A percentile compares a stretch with the other conserved stretches of the same genome.
Evolutionary conservation across 2,329 filamentous ascomycete species (phyloP).

Genomic region (Aspergillus ochraceoroseus): DNA sequence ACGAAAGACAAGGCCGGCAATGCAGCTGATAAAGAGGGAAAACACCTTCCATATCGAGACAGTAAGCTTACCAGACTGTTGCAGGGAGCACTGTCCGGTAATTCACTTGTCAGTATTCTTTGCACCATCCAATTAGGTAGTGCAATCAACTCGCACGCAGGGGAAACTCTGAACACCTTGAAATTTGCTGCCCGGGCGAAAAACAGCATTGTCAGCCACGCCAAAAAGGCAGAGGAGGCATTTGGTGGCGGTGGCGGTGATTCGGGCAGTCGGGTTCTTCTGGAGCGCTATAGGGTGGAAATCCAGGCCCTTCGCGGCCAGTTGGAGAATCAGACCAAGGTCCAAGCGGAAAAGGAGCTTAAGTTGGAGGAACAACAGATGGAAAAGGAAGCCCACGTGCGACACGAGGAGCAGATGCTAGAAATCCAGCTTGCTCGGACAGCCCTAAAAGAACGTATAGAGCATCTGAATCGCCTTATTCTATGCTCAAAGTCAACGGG

Average conservation of each 20-base stretch:
- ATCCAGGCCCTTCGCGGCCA: slow-evolving; percentile 76
- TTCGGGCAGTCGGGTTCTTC: slow-evolving; percentile 74
- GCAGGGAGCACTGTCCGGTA: slow-evolving; percentile 86
- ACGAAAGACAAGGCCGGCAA: slow-evolving; percentile 77
- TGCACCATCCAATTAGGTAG: slow-evolving; percentile 93
- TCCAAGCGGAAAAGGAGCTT: slow-evolving; percentile 56
- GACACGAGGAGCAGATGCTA: slow-evolving; percentile 94
- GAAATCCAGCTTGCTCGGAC: slow-evolving; percentile 97
- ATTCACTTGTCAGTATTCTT: slow-evolving; percentile 92
- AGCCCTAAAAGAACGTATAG: slow-evolving; percentile 92
- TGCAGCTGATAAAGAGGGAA: slow-evolving; percentile 71
- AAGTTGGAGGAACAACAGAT: slow-evolving; percentile 67
- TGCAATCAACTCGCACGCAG: slow-evolving; percentile 66
- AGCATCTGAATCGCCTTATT: slow-evolving; percentile 92
- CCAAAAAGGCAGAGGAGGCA: slow-evolving; percentile 89
- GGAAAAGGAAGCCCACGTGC: slow-evolving; percentile 73
- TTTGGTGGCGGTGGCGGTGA: slow-evolving; percentile 70
- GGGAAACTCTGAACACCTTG: slow-evolving; percentile 88
- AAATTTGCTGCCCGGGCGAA: slow-evolving; percentile 96
- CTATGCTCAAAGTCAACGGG: slow-evolving; percentile 92
- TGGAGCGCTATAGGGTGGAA: slow-evolving; percentile 91
- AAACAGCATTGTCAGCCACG: slow-evolving; percentile 96
- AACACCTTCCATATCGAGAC: slow-evolving; percentile 93
- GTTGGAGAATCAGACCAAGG: slow-evolving; percentile 74
- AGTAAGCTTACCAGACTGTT: slow-evolving; percentile 92